Evolutionary conservation across 73 alveolate species (phyloP).

Genomic region (Symbiodinium natans): DNA sequence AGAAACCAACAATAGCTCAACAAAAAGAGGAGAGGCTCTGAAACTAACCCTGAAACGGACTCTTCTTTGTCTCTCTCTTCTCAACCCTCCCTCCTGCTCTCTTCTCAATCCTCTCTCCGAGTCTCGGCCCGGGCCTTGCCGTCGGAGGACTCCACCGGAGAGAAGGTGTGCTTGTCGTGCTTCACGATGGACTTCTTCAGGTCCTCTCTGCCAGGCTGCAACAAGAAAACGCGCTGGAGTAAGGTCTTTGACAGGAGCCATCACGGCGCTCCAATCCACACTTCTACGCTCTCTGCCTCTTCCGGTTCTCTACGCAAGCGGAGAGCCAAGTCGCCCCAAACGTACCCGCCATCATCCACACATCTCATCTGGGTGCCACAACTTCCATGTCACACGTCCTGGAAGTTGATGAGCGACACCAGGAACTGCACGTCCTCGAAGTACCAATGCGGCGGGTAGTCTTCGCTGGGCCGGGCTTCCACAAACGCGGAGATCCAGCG

Average conservation of each 20-base stretch:
- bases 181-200: constrained; percentile 79
- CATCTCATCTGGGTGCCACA: neutral
- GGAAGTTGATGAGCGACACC: constrained; percentile 82
- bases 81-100: too few species aligned
- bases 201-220: neutral
- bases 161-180: constrained; percentile 93
- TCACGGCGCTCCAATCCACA: neutral
- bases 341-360: too few species aligned
- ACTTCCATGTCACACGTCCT: constrained; percentile 3
- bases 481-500: constrained; percentile 91
- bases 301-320: too few species aligned
- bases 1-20: too few species aligned
- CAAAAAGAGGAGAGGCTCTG: neutral
- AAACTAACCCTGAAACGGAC: neutral
- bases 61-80: neutral
- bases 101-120: neutral
- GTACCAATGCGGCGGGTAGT: constrained; percentile 87
- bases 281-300: too few species aligned
- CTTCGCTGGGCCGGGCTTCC: constrained; percentile 84
- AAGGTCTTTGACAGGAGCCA: neutral
- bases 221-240: neutral
- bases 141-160: constrained; percentile 85
- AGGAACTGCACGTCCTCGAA: constrained; percentile 80
- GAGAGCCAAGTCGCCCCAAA: too few species aligned
- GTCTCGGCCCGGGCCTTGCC: constrained; percentile 13